These are phyloP conservation scores for Globisporangium lucens DNA, from an alignment of 352 stramenopile genomes.

Conservation along the genomic window DNA sequence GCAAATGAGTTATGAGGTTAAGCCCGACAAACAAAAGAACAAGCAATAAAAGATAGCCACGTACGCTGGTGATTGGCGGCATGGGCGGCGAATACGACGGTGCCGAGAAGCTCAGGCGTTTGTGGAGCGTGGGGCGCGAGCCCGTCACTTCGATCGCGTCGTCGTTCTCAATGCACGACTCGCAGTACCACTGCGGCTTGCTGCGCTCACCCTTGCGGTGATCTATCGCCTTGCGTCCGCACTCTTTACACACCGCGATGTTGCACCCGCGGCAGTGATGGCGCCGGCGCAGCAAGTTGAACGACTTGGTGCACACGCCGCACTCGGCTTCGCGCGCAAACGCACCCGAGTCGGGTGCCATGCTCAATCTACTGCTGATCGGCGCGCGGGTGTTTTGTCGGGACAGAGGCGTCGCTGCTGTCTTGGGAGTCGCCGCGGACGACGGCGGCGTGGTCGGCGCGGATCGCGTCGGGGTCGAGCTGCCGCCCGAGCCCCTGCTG, in stretches of 20 bases:
- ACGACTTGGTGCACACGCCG: slow-evolving; percentile 71
- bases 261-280: slow-evolving; percentile 85
- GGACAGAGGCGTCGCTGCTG: slow-evolving; percentile 5
- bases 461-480: slow-evolving; percentile 12
- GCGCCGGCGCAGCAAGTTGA: slow-evolving; percentile 77
- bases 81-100: slow-evolving; percentile 30
- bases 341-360: slow-evolving; percentile 32
- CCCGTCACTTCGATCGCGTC: slow-evolving; percentile 64
- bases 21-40: background rate
- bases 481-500: slow-evolving; percentile 12
- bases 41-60: slow-evolving; percentile 10
- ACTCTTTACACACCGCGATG: slow-evolving; percentile 84
- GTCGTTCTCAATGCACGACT: slow-evolving; percentile 60
- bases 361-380: slow-evolving; percentile 33
- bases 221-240: slow-evolving; percentile 74
- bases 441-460: slow-evolving; percentile 15
- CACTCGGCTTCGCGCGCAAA: slow-evolving; percentile 78
- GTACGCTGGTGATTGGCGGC: slow-evolving; percentile 48
- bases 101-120: slow-evolving; percentile 64
- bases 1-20: background rate
- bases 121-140: slow-evolving; percentile 40
- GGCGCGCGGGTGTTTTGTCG: slow-evolving; percentile 21
- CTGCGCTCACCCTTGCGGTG: slow-evolving; percentile 43
- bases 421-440: slow-evolving; percentile 4
- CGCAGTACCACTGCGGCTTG: slow-evolving; percentile 80